These are phyloP conservation scores for Leptosphaerulina australis DNA, from an alignment of 2,329 filamentous ascomycete genomes.

Conservation along the genomic window DNA sequence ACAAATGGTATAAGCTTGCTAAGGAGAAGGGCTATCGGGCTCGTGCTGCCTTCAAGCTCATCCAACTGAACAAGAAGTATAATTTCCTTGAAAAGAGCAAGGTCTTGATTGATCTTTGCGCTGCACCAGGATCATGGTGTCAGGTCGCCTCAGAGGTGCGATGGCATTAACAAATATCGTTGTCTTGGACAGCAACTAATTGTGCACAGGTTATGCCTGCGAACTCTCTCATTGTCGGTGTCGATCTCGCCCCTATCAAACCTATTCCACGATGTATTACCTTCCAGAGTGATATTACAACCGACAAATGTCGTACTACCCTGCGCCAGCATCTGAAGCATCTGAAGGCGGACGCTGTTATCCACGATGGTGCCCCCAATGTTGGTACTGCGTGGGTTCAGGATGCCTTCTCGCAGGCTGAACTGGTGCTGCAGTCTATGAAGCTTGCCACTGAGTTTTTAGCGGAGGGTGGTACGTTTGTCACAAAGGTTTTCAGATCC, in stretches of 20 bases:
- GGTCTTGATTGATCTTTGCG: constrained; percentile 95
- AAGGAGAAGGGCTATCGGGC: constrained; percentile 98
- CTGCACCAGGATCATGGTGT: constrained; percentile 73
- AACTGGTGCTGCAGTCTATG: constrained; percentile 86
- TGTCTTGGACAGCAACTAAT: too few relatives aligned
- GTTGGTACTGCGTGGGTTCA: constrained; percentile 98
- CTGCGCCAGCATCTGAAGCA: constrained; percentile 90
- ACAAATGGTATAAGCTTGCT: constrained; percentile 98
- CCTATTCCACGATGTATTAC: constrained; percentile 91
- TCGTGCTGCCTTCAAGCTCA: constrained; percentile 95
- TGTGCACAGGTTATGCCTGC: constrained; percentile 73
- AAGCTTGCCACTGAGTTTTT: constrained; percentile 95
- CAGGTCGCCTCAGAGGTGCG: constrained; percentile 88
- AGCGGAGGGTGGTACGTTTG: constrained; percentile 77
- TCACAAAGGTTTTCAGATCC: constrained; percentile 96
- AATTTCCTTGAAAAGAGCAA: constrained; percentile 96
- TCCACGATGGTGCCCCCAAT: constrained; percentile 97
- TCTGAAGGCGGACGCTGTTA: constrained; percentile 92
- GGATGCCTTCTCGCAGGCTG: constrained; percentile 97
- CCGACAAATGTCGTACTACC: constrained; percentile 90
- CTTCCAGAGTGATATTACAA: constrained; percentile 98
- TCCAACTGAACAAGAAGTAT: constrained; percentile 99
- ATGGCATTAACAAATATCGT: too few relatives aligned
- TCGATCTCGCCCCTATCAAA: constrained; percentile 95
- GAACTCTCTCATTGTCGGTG: constrained; percentile 88